Conservation (phyloP, 352 stramenopile species). For the Phytophthora pistaciae region DNA sequence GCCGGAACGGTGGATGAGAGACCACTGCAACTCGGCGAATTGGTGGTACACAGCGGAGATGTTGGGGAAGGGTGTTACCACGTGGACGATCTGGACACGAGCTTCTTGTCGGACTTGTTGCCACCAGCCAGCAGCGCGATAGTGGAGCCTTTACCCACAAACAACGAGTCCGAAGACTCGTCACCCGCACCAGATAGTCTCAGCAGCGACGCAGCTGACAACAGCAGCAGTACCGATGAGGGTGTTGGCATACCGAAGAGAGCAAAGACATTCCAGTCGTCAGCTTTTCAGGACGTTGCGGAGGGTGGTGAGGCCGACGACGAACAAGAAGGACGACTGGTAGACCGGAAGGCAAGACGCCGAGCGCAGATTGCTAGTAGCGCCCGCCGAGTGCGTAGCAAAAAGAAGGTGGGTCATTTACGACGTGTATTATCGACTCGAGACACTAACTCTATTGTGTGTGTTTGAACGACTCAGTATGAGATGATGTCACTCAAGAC, state of each 20-base stretch:
- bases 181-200: neutral
- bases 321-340: no score
- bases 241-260: neutral
- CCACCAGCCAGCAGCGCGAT: neutral
- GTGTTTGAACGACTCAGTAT: slow-evolving; percentile 5
- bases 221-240: neutral
- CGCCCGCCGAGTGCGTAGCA: no score
- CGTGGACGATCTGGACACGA: slow-evolving; percentile 17
- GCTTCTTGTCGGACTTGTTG: neutral
- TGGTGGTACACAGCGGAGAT: slow-evolving; percentile 4
- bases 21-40: slow-evolving; percentile 19
- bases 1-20: slow-evolving; percentile 1
- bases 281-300: neutral
- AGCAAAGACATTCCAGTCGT: no score
- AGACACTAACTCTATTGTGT: neutral
- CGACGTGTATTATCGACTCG: no score
- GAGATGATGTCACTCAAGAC: slow-evolving; percentile 51
- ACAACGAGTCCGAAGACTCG: neutral
- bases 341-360: no score
- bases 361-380: no score
- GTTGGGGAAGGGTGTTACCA: neutral
- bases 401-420: no score
- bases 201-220: neutral
- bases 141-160: neutral
- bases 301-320: no score